Evolutionary conservation across 495 filamentous ascomycete genomes (phyloP), one percentile per base, ranked within the genome.

Genomic region (Penicillium coprophilum): DNA sequence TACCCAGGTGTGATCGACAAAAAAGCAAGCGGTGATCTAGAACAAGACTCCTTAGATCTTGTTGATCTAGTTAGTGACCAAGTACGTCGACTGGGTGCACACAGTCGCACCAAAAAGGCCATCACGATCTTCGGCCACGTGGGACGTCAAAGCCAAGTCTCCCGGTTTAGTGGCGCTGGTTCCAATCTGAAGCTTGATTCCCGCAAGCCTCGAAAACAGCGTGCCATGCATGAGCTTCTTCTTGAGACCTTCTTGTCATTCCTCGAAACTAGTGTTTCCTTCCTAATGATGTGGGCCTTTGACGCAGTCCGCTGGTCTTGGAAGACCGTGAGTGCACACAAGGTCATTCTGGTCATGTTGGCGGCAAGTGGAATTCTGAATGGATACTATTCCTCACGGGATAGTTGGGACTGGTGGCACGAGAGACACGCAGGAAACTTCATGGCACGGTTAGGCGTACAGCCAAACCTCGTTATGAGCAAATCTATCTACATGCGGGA

Each of bases 61-160:
- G 81, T 85, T 10, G 91, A 96, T 69, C 78, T 97, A 10, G 86
- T 92, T 27, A 86, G 86, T 19, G 92, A 96, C 58, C 91, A 97
- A 67, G 90, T 96, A 43, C 82, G 87, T 34, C 87, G 85, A 63
- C 82, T 97, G 0, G 92, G 64, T 32, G 79, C 85, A 41, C 85
- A 93, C 67, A 88, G 86, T 66, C 85, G 89, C 51, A 96, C 92
- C 41, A 93, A 92, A 73, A 90, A 93, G 59, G 92, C 92, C 39
- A 88, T 96, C 50, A 83, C 87, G 51, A 90, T 96, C 20, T 98
- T 96, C 68, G 94, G 94, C 46, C 81, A 87, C 51, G 79, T 98
- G 44, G 92, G 92, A 31, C 81, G 87, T 53, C 87, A 91, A 66
- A 85, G 70, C 13, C 77, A 85, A 45, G 78, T 80, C 13, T 79